These are phyloP conservation scores for Colletotrichum lupini DNA, from an alignment of 2,329 filamentous ascomycete species.

Conservation along the genomic window DNA sequence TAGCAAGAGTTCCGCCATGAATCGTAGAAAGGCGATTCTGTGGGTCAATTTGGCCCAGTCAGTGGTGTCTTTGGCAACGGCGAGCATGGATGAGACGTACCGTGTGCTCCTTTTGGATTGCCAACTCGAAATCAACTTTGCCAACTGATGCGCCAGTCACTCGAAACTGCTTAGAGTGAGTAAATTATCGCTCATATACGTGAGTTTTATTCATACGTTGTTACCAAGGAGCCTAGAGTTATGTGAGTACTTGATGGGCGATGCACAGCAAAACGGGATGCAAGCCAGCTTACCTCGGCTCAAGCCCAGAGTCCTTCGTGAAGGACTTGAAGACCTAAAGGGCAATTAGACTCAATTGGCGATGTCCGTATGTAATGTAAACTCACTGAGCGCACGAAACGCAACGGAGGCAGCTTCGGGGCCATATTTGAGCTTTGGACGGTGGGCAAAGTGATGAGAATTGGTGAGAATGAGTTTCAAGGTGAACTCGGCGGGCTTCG, in stretches of 20 bases:
- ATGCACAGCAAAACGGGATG: background rate
- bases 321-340: conserved; percentile 86
- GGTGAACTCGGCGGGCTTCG: conserved; percentile 24
- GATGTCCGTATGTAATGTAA: no score
- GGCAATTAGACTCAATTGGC: conserved; percentile 4
- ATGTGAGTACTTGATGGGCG: background rate
- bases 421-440: conserved; percentile 10
- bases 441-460: background rate
- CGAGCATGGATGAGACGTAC: conserved; percentile 53
- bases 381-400: conserved; percentile 66
- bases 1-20: conserved; percentile 83
- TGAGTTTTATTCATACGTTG: conserved; percentile 45
- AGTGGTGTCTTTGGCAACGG: no score
- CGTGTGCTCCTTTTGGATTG: conserved; percentile 80
- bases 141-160: conserved; percentile 73
- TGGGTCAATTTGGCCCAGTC: background rate
- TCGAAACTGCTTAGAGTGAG: conserved; percentile 64
- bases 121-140: conserved; percentile 79
- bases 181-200: background rate
- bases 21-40: conserved; percentile 82
- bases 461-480: background rate
- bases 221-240: conserved; percentile 49
- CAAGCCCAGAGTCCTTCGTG: conserved; percentile 84
- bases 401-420: conserved; percentile 35
- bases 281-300: conserved; percentile 76